phyloP scores from a whole-genome alignment of 2,329 filamentous ascomycete genomes.

The Neonectria ditissima region DNA sequence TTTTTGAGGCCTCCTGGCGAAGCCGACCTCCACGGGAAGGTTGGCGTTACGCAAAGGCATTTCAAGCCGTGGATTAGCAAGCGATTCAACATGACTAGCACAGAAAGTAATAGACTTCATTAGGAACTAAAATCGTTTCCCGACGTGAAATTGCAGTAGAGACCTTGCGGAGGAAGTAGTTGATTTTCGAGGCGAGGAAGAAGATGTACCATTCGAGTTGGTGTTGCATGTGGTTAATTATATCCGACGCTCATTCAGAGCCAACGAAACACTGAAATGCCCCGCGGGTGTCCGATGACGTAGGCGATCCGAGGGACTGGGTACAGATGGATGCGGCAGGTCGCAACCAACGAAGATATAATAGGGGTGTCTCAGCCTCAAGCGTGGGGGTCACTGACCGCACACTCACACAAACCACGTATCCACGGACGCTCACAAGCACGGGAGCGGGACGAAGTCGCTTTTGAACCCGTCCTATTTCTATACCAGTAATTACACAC shows the following conservation, averaged over 20 bases:
- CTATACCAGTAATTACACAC: conserved; percentile 6
- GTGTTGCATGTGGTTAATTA: background rate
- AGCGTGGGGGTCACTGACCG: conserved; percentile 21
- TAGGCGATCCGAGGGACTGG: conserved; percentile 16
- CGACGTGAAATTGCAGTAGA: background rate
- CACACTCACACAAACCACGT: background rate
- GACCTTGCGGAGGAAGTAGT: conserved; percentile 4
- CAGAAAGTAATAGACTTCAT: conserved; percentile 33
- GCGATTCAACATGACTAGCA: conserved; percentile 32
- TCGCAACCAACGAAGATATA: background rate
- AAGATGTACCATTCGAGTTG: background rate
- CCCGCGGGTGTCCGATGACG: conserved; percentile 5
- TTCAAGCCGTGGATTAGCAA: conserved; percentile 33
- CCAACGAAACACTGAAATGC: background rate
- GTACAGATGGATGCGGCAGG: conserved; percentile 14
- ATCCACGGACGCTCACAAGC: background rate
- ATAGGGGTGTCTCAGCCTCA: conserved; percentile 21
- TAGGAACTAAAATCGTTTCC: background rate
- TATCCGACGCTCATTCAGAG: background rate
- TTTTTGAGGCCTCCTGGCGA: conserved; percentile 36
- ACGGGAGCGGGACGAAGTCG: background rate
- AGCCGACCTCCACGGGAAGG: conserved; percentile 32
- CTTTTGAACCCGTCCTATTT: background rate
- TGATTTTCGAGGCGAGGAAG: too few species aligned
- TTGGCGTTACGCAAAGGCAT: conserved; percentile 37